Evolutionary conservation across 257 asterid species (phyloP).

Genomic region (Lantana camara): DNA sequence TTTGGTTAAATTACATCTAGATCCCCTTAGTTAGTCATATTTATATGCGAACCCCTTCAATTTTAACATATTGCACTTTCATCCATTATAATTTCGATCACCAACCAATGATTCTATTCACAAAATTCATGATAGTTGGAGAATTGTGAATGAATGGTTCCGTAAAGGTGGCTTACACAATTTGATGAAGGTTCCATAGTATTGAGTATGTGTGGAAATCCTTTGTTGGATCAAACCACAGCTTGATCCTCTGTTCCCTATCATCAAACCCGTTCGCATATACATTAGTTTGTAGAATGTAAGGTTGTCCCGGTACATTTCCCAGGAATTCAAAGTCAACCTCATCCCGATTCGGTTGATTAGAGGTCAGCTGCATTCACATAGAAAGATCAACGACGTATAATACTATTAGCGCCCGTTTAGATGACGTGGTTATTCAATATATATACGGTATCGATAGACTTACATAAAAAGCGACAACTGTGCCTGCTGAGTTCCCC

Average conservation of each 20-base stretch:
- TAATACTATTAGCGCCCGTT: not conserved
- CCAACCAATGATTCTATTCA: too few relatives aligned
- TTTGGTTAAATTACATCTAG: too few relatives aligned
- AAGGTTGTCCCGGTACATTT: constrained; percentile 59
- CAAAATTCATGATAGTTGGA: too few relatives aligned
- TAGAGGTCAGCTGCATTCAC: constrained; percentile 61
- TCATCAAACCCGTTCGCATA: constrained; percentile 67
- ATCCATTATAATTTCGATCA: too few relatives aligned
- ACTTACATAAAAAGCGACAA: constrained; percentile 81
- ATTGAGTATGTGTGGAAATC: constrained; percentile 88
- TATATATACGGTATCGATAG: not conserved
- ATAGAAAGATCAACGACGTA: not conserved
- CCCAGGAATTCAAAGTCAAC: constrained; percentile 96
- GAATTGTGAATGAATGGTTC: too few relatives aligned
- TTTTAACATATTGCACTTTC: too few relatives aligned
- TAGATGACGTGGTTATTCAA: not conserved
- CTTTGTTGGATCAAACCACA: constrained; percentile 93
- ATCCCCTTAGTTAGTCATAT: too few relatives aligned
- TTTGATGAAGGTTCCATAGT: constrained; percentile 81
- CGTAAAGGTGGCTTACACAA: constrained; percentile 61
- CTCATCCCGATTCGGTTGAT: constrained; percentile 70
- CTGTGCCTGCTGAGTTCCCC: constrained; percentile 91
- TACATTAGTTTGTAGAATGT: constrained; percentile 77
- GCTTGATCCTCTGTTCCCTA: constrained; percentile 72
- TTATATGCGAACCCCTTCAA: too few relatives aligned